Base-by-base conservation (phyloP, 768 basidiomycete species). In the Suillus brevipes region DNA sequence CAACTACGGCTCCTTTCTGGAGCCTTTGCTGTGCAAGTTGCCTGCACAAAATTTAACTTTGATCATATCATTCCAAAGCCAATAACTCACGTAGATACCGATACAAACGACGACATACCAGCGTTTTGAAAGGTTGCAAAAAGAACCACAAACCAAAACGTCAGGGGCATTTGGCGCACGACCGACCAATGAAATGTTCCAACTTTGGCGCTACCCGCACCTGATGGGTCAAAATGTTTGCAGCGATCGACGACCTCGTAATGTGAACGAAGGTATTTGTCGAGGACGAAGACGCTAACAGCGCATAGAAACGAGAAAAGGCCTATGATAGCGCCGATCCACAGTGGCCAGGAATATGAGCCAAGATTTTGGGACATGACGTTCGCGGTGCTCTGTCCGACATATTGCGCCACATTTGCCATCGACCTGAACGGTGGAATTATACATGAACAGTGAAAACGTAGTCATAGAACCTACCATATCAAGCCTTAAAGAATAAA, bases 21-120 rank as follows among this genome's bases (percentile, higher is more conserved):
- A 81, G 70, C 7, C 80, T 74, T 66, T 81, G 79, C 66, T 81
- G 79, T 12, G 78, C 78, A 60, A 80, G 78, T 75, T 80, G 79
- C 23, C 80, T 81, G 65, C 36, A 45, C 16, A 58, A 31, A 28
- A 50, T 58, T 49, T 38, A 31, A 52, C 31, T 36, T 18, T 55
- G 23, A 50, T 37, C 23, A 31, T 14, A 18, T 25, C 31, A 37
- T 9, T n/a, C 58, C 61, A 55, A 61, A 28, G 42, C 9, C 10
- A 61, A 28, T 50, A 7, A 70, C 78, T 63, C 23, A 81, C 80
- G 80, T 81, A 31, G 80, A 80, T 62, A 81, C 81, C 8, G 79
- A 80, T 45, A 81, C 78, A 59, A 81, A 81, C 12, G 78, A 77
- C 71, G 80, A 79, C 42, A 81, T 78, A 23, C 80, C 80, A 0